Evolutionary conservation across 1,284 basidiomycete species (phyloP), one percentile per base, ranked within the genome.

Genomic region (Caloboletus firmus): DNA sequence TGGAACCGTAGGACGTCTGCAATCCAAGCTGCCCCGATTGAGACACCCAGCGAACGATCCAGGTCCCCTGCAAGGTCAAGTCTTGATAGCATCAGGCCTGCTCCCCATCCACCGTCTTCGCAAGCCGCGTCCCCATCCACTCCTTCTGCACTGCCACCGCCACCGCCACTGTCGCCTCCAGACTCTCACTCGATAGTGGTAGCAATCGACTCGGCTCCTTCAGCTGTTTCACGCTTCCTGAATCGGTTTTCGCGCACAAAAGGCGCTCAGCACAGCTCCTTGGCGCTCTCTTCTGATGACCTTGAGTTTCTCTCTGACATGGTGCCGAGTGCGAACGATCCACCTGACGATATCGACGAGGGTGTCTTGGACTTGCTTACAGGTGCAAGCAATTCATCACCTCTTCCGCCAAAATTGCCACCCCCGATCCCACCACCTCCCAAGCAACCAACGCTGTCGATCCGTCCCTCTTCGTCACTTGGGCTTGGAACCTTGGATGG

Each of bases 221-320:
- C 87, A 1, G 84, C 79, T 17, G 84, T 90, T 39, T 87, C 87
- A 20, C 81, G 88, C 6, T 89, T 90, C 61, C 72, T 89, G 43
- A 80, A 76, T 49, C 80, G 85, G 35, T 89, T 91, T 66, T 84
- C 85, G 30, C 79, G 83, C 15, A 59, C 72, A 22, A 77, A 72
- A 49, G 61, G 74, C 4, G 72, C 69, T 47, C 67, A 77, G 9
- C 75, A 76, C 37, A 75, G 72, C 45, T 81, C 84, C 11, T 67
- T 90, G 40, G 79, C 84, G 5, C 74, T 90, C 20, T 88, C 87
- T 8, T 76, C 80, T 3, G 82, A 87, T 55, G 88, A 91, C 64
- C 72, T 91, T 24, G 85, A 89, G 60, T 89, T 87, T 60, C 75
- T 91, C n/a, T 79, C 83, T 11, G 88, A 90, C 59, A 82, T 88